These are phyloP conservation scores for Sisymbrium altissimum DNA, from an alignment of 345 rosid genomes.

Conservation along the genomic window DNA sequence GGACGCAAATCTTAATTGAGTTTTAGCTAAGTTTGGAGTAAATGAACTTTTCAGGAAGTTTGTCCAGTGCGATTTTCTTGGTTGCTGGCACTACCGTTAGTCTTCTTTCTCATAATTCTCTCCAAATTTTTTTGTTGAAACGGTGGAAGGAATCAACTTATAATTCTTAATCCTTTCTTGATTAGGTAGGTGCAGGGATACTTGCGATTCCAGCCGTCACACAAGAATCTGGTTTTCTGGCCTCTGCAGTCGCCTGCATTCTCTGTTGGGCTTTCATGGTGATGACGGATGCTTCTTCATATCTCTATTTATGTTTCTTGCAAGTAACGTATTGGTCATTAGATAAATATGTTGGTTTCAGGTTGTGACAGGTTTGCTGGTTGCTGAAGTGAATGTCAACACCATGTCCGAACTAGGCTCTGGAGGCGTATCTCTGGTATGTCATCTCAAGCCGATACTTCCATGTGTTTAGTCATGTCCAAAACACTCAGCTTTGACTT, in stretches of 20 bases:
- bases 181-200: constrained; percentile 90
- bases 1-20: background rate
- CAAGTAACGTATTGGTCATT: background rate
- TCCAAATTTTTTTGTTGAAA: background rate
- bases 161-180: background rate
- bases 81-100: constrained; percentile 89
- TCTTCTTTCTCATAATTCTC: background rate
- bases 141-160: background rate
- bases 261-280: constrained; percentile 89
- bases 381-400: constrained; percentile 88
- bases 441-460: background rate
- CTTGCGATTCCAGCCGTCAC: constrained; percentile 94
- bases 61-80: constrained; percentile 73
- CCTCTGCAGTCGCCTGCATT: constrained; percentile 71
- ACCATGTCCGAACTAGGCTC: constrained; percentile 94
- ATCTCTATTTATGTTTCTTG: background rate
- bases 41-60: constrained; percentile 51
- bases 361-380: constrained; percentile 84
- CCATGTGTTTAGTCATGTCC: background rate
- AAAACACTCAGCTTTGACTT: background rate
- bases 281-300: constrained; percentile 3
- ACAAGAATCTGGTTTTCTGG: constrained; percentile 81
- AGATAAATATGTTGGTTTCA: constrained; percentile 24
- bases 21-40: background rate
- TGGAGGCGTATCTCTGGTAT: constrained; percentile 89